Evolutionary conservation across 805 yeast species (phyloP).

Genomic region (Candida golubevii): DNA sequence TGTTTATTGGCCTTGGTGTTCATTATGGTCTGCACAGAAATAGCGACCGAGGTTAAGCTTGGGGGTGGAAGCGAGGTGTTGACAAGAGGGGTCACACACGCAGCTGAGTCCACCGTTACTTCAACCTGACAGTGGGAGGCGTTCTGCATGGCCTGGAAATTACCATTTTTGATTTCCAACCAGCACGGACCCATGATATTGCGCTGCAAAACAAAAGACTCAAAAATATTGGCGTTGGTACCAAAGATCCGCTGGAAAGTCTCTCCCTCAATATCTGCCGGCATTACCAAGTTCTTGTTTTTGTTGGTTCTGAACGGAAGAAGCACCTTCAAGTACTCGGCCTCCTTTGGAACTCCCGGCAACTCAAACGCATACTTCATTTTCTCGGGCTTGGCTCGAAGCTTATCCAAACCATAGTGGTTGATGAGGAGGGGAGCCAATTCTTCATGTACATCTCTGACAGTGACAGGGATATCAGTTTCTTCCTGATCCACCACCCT

Average conservation of each 20-base stretch:
- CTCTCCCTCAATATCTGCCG: slow-evolving; percentile 65
- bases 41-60: slow-evolving; percentile 59
- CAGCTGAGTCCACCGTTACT: slow-evolving; percentile 51
- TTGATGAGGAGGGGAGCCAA: slow-evolving; percentile 61
- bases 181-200: slow-evolving; percentile 98
- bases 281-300: slow-evolving; percentile 44
- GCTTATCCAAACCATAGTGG: slow-evolving; percentile 54
- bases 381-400: slow-evolving; percentile 65
- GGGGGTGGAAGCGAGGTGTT: slow-evolving; percentile 52
- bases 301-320: slow-evolving; percentile 70
- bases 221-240: slow-evolving; percentile 66
- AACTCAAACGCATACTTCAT: slow-evolving; percentile 89
- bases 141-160: slow-evolving; percentile 53
- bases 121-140: slow-evolving; percentile 83
- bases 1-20: slow-evolving; percentile 71
- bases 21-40: slow-evolving; percentile 78
- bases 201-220: slow-evolving; percentile 76
- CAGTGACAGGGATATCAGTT: slow-evolving; percentile 34
- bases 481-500: slow-evolving; percentile 42
- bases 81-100: slow-evolving; percentile 44
- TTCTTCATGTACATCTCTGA: slow-evolving; percentile 75
- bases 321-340: slow-evolving; percentile 74
- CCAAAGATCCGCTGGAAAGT: slow-evolving; percentile 83
- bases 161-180: slow-evolving; percentile 68
- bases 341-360: slow-evolving; percentile 69